Evolutionary conservation across 495 filamentous ascomycete species (phyloP), one percentile per base, ranked within the genome.

Genomic region (Penicillium cosmopolitanum): DNA sequence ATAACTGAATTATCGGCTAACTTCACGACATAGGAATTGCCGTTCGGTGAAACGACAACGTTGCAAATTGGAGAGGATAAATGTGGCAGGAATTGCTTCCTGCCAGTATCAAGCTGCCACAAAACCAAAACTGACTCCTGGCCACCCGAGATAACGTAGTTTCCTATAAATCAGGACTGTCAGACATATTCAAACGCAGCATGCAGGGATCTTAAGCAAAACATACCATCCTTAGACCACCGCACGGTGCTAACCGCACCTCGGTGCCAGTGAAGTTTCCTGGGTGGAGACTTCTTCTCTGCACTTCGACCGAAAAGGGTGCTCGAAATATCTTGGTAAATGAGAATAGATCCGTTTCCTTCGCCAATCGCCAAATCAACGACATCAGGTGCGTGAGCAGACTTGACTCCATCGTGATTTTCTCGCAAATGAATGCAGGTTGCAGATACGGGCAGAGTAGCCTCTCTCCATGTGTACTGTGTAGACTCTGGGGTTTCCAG

Each of bases 121-220:
- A 97, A 74, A 15, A 97, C 90, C 50, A 99, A 76, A 5, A 95
- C 92, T 1, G 91, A 92, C 72, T 98, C 95, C 12, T 85, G 82
- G 10, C 95, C 96, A 57, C 95, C 95, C 42, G 95, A 98, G 34
- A 98, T 87, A 34, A 98, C 71, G 68, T 98, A 98, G 65, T 97
- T 94, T n/a, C 93, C 93, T 97, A 53, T 19, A 21, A 13, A 53
- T 60, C 10, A 66, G 44, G 19, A 55, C 8, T 6, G 12, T 59
- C 23, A 60, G 59, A 47, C 36, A 55, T 21, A n/a, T 21, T 35
- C 13, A 16, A 25, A 12, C 3, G 23, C 2, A 15, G 25, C 8
- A 12, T 36, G 4, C 53, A 68, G 46, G 65, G 63, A 47, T 54
- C 46, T 9, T 23, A 9, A 31, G 58, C 33, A 51, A 40, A 53